Conservation (phyloP, 2,329 filamentous ascomycete species). For the Metarhizium rileyi region DNA sequence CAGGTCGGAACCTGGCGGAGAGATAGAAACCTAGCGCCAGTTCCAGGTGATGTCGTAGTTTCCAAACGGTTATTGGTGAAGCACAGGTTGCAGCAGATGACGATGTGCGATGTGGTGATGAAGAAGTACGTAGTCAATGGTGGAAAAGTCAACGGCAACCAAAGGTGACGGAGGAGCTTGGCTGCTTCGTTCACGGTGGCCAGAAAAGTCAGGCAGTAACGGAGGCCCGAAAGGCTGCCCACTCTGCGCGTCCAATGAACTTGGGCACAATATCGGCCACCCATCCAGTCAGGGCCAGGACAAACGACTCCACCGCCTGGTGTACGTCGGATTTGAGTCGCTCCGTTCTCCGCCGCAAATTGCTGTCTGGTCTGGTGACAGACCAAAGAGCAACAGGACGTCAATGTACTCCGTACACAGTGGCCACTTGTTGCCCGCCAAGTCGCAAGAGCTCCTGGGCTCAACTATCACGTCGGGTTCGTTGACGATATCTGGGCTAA, state of each 20-base stretch:
- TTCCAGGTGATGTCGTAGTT: constrained; percentile 14
- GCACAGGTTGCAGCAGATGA: constrained; percentile 15
- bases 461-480: background rate
- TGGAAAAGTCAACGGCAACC: constrained; percentile 20
- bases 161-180: constrained; percentile 15
- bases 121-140: constrained; percentile 19
- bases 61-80: constrained; percentile 15
- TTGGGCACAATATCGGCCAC: no score
- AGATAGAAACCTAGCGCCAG: constrained; percentile 10
- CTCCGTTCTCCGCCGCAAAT: constrained; percentile 9
- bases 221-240: constrained; percentile 7
- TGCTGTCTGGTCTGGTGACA: no score
- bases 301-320: no score
- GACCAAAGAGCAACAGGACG: background rate
- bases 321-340: constrained; percentile 11
- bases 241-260: no score
- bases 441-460: constrained; percentile 2
- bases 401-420: constrained; percentile 3
- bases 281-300: no score
- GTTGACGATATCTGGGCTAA: background rate
- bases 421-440: constrained; percentile 6
- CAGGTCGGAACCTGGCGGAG: constrained; percentile 9
- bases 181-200: constrained; percentile 12
- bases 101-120: constrained; percentile 16
- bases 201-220: constrained; percentile 25